phyloP scores from a whole-genome alignment of 306 rosid genomes.

The Pterocarpus macrocarpus region DNA sequence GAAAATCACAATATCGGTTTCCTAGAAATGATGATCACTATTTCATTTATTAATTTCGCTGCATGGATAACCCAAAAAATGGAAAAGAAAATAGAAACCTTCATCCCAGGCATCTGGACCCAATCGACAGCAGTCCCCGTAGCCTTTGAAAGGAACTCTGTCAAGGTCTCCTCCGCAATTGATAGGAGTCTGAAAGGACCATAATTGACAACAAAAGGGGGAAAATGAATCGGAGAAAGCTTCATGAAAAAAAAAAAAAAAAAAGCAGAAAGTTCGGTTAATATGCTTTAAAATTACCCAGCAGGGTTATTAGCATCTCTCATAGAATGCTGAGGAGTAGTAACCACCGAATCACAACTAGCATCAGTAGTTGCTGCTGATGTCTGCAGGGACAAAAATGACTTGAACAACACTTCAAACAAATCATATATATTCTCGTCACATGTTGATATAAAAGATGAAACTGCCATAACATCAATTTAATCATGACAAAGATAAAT shows the following conservation, averaged over 20 bases:
- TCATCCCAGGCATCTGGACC: conserved; percentile 99
- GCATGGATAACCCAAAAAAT: conserved; percentile 4
- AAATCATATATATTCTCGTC: conserved; percentile 1
- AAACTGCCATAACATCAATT: conserved; percentile 17
- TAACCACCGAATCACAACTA: conserved; percentile 89
- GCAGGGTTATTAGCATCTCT: conserved; percentile 98
- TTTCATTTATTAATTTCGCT: neutral
- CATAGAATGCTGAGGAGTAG: conserved; percentile 80
- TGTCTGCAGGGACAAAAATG: conserved; percentile 54
- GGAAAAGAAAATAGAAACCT: conserved; percentile 57
- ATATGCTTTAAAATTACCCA: conserved; percentile 68
- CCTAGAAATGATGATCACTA: neutral
- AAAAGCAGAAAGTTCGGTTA: conserved; percentile 31
- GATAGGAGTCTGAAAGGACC: conserved; percentile 86
- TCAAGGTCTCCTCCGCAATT: conserved; percentile 97
- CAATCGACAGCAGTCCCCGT: conserved; percentile 99
- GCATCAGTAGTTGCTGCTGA: conserved; percentile 90
- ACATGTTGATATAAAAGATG: neutral
- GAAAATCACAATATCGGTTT: neutral
- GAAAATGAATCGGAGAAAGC: conserved; percentile 4
- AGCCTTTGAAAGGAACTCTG: conserved; percentile 99
- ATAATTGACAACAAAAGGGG: neutral
- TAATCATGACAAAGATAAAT: neutral
- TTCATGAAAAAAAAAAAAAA: neutral
- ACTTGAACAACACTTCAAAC: conserved; percentile 36